Percentiles rank a stretch among this genome's conserved stretches.
phyloP scores from a whole-genome alignment of 2,329 filamentous ascomycete genomes.

The Talaromyces marneffei region DNA sequence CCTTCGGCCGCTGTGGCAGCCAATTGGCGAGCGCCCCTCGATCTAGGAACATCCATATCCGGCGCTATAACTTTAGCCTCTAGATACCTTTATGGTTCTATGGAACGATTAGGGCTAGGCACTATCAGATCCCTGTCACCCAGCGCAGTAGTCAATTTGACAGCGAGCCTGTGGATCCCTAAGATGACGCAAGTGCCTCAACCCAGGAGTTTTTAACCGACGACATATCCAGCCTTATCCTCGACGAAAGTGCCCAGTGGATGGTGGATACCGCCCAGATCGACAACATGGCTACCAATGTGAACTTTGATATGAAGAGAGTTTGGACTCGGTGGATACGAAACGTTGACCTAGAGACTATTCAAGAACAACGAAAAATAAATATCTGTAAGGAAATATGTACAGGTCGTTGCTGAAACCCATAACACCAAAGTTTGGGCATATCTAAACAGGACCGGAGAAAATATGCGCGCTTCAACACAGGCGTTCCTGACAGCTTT shows the following conservation, averaged over 20 bases:
- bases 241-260: neutral
- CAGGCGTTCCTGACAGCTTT: neutral
- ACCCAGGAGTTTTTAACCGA: conserved; percentile 1
- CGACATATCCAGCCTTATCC: neutral
- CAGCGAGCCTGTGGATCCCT: neutral
- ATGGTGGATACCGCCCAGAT: neutral
- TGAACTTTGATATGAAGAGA: neutral
- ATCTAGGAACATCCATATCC: neutral
- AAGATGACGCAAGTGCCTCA: neutral
- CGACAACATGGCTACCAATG: neutral
- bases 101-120: neutral
- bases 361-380: neutral
- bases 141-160: neutral
- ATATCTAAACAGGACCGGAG: neutral
- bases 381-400: neutral
- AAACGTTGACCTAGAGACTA: neutral
- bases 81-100: neutral
- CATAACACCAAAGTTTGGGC: neutral
- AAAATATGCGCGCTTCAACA: neutral
- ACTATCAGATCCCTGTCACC: neutral
- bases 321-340: neutral
- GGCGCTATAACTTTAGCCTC: neutral
- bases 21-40: neutral
- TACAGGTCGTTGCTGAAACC: neutral
- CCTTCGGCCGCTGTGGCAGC: neutral